Evolutionary conservation across 1,139 yeast genomes (phyloP).

Genomic region (Taphrina communis): DNA sequence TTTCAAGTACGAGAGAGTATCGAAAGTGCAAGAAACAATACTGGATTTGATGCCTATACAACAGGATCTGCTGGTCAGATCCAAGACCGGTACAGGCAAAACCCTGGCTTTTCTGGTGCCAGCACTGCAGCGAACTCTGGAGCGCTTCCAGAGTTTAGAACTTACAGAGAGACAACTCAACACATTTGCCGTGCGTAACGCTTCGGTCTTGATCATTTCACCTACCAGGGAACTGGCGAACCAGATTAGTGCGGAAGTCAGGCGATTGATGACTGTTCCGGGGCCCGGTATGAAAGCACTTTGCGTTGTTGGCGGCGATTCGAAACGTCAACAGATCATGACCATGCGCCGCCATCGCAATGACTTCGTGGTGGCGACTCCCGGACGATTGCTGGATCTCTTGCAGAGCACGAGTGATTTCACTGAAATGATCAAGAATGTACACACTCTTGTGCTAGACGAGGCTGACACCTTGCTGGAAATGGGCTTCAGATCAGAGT

Average conservation of each 20-base stretch:
- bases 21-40: slow-evolving; percentile 35
- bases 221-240: slow-evolving; percentile 94
- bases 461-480: slow-evolving; percentile 93
- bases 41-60: slow-evolving; percentile 28
- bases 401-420: slow-evolving; percentile 73
- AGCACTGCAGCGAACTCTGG: slow-evolving; percentile 59
- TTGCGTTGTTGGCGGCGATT: slow-evolving; percentile 96
- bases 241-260: slow-evolving; percentile 59
- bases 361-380: slow-evolving; percentile 85
- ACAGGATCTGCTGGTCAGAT: slow-evolving; percentile 76
- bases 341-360: slow-evolving; percentile 62
- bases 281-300: slow-evolving; percentile 64
- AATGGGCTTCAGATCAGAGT: slow-evolving; percentile 72
- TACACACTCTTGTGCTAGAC: slow-evolving; percentile 77
- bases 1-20: slow-evolving; percentile 19
- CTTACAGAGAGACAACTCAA: neutral
- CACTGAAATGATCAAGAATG: slow-evolving; percentile 71
- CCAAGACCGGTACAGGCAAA: slow-evolving; percentile 94
- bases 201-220: slow-evolving; percentile 73
- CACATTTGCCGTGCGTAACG: slow-evolving; percentile 54
- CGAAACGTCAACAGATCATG: slow-evolving; percentile 78
- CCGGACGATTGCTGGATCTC: slow-evolving; percentile 85
- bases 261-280: slow-evolving; percentile 62
- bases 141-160: slow-evolving; percentile 7
- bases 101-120: slow-evolving; percentile 91